A percentile compares a stretch with the other conserved stretches of the same genome.
Evolutionary conservation across 1,139 yeast species (phyloP).

Genomic region (Wickerhamomyces sp.): DNA sequence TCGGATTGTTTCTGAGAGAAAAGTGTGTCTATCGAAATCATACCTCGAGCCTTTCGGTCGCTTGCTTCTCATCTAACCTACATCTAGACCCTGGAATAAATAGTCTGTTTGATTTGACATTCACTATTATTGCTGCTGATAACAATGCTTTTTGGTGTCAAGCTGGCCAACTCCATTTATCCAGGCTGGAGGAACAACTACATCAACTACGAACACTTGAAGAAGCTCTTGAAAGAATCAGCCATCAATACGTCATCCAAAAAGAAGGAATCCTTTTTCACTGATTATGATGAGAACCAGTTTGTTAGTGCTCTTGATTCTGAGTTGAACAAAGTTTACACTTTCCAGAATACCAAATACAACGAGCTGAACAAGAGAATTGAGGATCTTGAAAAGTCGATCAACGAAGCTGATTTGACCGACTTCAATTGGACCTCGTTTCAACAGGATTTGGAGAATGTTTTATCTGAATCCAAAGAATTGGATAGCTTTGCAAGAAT

Average conservation of each 20-base stretch:
- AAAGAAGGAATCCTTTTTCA: constrained; percentile 41
- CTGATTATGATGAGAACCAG: constrained; percentile 74
- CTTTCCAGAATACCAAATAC: constrained; percentile 73
- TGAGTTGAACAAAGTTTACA: constrained; percentile 89
- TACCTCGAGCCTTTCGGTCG: too few relatives aligned
- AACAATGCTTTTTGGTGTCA: constrained; percentile 79
- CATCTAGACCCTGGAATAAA: too few relatives aligned
- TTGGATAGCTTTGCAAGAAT: constrained; percentile 85
- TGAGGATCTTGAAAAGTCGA: constrained; percentile 51
- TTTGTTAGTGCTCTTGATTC: constrained; percentile 80
- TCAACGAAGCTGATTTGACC: constrained; percentile 23
- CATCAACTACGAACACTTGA: constrained; percentile 72
- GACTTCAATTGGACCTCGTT: constrained; percentile 50
- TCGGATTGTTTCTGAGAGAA: neutral
- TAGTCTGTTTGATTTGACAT: too few relatives aligned
- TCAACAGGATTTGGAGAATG: constrained; percentile 64
- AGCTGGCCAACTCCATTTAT: constrained; percentile 73
- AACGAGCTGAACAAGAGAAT: constrained; percentile 63
- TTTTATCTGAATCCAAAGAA: constrained; percentile 72
- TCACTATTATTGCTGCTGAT: too few relatives aligned
- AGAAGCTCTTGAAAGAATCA: constrained; percentile 78
- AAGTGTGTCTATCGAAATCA: too few relatives aligned
- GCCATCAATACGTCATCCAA: constrained; percentile 41
- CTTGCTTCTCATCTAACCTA: too few relatives aligned
- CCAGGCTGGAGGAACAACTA: constrained; percentile 88